A percentile compares a stretch with the other conserved stretches of the same genome.
Conservation (phyloP, 495 filamentous ascomycete genomes). For the Aspergillus nidulans region DNA sequence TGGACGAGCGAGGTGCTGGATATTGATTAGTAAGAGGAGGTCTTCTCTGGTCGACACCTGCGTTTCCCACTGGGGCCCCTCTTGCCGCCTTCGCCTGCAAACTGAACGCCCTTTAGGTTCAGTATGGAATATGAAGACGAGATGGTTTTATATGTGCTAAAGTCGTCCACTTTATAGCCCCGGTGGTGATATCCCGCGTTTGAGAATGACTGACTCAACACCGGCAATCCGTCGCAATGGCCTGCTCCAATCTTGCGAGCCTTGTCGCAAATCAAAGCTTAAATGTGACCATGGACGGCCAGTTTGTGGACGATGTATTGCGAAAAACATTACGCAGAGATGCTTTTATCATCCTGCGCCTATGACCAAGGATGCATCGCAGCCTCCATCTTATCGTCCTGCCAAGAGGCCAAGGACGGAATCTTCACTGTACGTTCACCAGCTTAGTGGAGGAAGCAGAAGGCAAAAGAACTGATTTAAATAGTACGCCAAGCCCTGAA, state of each 20-base stretch:
- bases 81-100: too few species aligned
- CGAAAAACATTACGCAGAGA: conserved; percentile 29
- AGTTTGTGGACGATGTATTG: conserved; percentile 31
- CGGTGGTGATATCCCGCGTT: background rate
- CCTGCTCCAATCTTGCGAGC: conserved; percentile 47
- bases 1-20: too few species aligned
- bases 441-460: background rate
- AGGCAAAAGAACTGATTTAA: too few species aligned
- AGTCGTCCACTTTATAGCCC: background rate
- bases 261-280: conserved; percentile 50
- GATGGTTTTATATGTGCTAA: too few species aligned
- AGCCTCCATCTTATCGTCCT: conserved; percentile 7
- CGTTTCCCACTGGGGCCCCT: too few species aligned
- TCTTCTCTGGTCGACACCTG: too few species aligned
- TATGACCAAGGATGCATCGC: conserved; percentile 31
- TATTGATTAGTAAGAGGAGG: too few species aligned
- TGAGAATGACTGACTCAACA: conserved; percentile 2
- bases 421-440: conserved; percentile 24
- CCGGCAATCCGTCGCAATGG: conserved; percentile 43
- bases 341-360: conserved; percentile 45
- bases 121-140: too few species aligned
- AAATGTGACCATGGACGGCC: conserved; percentile 45
- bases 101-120: too few species aligned
- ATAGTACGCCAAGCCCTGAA: conserved; percentile 27
- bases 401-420: conserved; percentile 13